Evolutionary conservation across 805 yeast genomes (phyloP), one percentile per base, ranked within the genome.

Genomic region (Candida boleticola): DNA sequence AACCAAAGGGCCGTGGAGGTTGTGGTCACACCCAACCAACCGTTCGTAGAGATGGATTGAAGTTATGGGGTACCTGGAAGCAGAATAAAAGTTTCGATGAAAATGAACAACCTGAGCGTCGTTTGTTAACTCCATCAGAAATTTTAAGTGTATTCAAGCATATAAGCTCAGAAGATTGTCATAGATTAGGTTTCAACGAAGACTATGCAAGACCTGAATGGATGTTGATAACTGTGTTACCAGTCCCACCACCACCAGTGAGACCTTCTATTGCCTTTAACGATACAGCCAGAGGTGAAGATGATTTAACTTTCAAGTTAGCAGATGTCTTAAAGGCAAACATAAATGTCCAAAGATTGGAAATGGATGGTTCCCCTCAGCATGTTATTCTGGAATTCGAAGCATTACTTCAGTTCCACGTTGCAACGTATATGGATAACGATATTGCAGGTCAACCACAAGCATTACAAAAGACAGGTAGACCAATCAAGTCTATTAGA

Each of bases 361-460:
- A 93, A 64, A 89, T 89, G 79, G 98, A 95, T 63, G 99, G 99
- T 51, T 95, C 98, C 3, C 99, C 99, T 13, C 97, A 92, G 57
- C 99, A 93, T 63, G 98, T 95, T 34, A 85, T 93, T 54, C 87
- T 87, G 60, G 99, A 93, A 68, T 92, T 93, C 60, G 99, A 93
- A 64, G 85, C 96, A 34, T 79, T 93, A 53, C 73, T 93, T 46
- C 99, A 93, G 63, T 93, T 89, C 65, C 99, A 93, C 58, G 97
- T 93, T 40, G 99, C 99, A 5, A 93, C 99, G 0, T 93, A 93
- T 63, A 93, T 93, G 99, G 99, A 93, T 70, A 93, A 93, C 64
- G 98, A 93, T 70, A 93, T 93, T 66, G 99, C 99, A 11, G 99
- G 99, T 49, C 99, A 93, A 71, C 99, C 99, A 0, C 99, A 92